These are phyloP conservation scores for Plasmodium gallinaceum DNA, from an alignment of 169 alveolate genomes.

Conservation along the genomic window DNA sequence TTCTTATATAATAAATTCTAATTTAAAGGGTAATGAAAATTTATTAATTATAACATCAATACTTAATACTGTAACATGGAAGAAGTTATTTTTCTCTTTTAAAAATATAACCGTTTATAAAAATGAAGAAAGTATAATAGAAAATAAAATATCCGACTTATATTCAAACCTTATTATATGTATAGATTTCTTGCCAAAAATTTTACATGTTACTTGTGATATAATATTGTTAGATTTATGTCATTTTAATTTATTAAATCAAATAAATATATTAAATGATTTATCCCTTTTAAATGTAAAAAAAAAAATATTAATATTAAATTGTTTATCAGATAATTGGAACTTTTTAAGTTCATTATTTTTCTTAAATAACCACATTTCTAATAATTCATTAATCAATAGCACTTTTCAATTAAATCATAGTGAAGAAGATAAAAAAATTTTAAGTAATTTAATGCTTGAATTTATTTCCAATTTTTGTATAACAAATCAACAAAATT, in stretches of 20 bases:
- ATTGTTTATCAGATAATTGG: slow-evolving; percentile 43
- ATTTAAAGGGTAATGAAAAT: slow-evolving; percentile 35
- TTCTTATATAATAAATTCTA: slow-evolving; percentile 46
- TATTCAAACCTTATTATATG: slow-evolving; percentile 48
- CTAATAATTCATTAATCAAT: slow-evolving; percentile 16
- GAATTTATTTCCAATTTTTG: slow-evolving; percentile 21
- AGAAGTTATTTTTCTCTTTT: slow-evolving; percentile 13
- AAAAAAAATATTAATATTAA: slow-evolving; percentile 39
- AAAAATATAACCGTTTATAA: slow-evolving; percentile 32
- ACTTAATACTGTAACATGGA: slow-evolving; percentile 40
- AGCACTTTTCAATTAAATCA: slow-evolving; percentile 3
- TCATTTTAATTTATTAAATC: slow-evolving; percentile 43
- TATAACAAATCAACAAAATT: background rate
- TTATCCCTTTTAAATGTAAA: slow-evolving; percentile 21
- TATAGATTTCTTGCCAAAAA: slow-evolving; percentile 70
- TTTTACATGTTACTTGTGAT: slow-evolving; percentile 37
- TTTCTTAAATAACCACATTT: slow-evolving; percentile 1
- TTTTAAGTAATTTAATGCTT: slow-evolving; percentile 6
- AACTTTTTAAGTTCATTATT: slow-evolving; percentile 33
- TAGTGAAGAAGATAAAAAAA: slow-evolving; percentile 25
- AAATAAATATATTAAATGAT: slow-evolving; percentile 54
- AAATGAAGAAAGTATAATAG: slow-evolving; percentile 41
- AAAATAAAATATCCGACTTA: background rate
- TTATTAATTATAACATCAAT: slow-evolving; percentile 49
- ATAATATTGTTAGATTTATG: slow-evolving; percentile 41